A percentile compares a stretch with the other conserved stretches of the same genome.
Evolutionary conservation across 257 asterid species (phyloP).

Genomic region (Lantana camara): DNA sequence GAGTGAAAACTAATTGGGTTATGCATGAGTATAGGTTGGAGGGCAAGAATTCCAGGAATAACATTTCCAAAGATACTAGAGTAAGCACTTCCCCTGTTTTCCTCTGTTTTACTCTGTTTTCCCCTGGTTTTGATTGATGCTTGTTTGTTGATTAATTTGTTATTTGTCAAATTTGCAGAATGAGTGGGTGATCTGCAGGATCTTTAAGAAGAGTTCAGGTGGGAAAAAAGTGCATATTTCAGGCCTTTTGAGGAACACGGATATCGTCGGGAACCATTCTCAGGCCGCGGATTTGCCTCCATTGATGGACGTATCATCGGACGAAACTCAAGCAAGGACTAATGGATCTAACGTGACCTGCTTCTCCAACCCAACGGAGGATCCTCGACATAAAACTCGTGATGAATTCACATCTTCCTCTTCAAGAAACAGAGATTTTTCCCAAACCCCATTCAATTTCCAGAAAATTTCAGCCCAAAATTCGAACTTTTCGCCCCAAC

Average conservation of each 20-base stretch:
- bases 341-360: slow-evolving; percentile 46
- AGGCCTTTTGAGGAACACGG: slow-evolving; percentile 28
- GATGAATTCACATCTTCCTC: slow-evolving; percentile 33
- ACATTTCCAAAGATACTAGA: slow-evolving; percentile 47
- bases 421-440: slow-evolving; percentile 30
- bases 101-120: slow-evolving; percentile 40
- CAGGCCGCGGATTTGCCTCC: slow-evolving; percentile 50
- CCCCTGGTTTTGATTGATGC: neutral
- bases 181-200: slow-evolving; percentile 84
- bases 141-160: neutral
- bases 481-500: slow-evolving; percentile 34
- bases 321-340: slow-evolving; percentile 29
- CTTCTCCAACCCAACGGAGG: slow-evolving; percentile 54
- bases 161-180: slow-evolving; percentile 41
- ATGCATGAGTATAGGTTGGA: slow-evolving; percentile 80
- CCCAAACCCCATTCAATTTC: slow-evolving; percentile 20
- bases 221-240: slow-evolving; percentile 68
- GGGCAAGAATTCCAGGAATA: slow-evolving; percentile 43
- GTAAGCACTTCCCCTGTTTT: slow-evolving; percentile 32
- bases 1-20: slow-evolving; percentile 72
- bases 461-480: slow-evolving; percentile 32
- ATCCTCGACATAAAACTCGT: slow-evolving; percentile 28
- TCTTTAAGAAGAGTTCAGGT: slow-evolving; percentile 65
- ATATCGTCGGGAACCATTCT: slow-evolving; percentile 16
- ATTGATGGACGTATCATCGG: slow-evolving; percentile 52